A percentile compares a stretch with the other conserved stretches of the same genome.
Evolutionary conservation across 225 moss, liverwort and hornwort genomes (phyloP).

Genomic region (Antitrichia curtipendula): DNA sequence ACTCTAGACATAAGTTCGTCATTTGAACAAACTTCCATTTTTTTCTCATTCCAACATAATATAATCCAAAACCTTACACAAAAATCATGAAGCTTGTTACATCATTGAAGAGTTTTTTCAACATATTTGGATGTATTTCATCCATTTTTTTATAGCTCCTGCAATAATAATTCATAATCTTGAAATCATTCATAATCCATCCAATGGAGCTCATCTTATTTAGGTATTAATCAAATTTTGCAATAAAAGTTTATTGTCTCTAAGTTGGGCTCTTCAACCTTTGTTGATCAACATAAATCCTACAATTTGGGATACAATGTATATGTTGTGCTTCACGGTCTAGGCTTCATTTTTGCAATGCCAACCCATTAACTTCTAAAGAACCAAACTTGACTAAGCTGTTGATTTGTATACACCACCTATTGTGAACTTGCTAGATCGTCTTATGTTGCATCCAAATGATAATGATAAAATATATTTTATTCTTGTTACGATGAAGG

Average conservation of each 20-base stretch:
- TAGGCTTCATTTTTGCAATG: neutral
- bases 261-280: neutral
- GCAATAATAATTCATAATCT: neutral
- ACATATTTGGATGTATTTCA: neutral
- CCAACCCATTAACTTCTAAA: neutral
- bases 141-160: neutral
- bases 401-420: neutral
- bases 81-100: neutral
- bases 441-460: neutral
- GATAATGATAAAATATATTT: neutral
- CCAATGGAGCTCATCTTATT: fast-evolving
- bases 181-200: neutral
- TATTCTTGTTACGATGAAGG: fast-evolving
- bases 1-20: neutral
- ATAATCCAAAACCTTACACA: neutral
- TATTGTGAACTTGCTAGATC: neutral
- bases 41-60: neutral
- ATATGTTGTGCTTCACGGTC: fast-evolving
- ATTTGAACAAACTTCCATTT: neutral
- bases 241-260: neutral
- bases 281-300: neutral
- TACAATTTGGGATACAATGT: neutral
- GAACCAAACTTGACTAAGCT: neutral
- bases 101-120: neutral
- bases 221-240: neutral